Evolutionary conservation across 192 early-diverging fungal genomes (phyloP).

Genomic region (Podila minutissima): DNA sequence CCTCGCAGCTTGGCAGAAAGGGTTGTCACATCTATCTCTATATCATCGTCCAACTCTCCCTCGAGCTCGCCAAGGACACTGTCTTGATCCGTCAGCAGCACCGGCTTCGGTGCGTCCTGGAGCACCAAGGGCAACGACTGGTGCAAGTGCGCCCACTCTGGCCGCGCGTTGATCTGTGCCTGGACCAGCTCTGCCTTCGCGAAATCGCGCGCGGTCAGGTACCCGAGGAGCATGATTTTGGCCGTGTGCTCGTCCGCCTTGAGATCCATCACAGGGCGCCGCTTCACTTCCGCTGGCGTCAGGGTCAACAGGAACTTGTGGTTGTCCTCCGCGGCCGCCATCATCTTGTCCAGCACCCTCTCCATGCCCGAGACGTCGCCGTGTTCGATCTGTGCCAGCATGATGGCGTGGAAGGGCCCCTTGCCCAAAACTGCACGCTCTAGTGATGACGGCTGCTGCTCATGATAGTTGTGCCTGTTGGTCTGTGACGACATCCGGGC

Average conservation of each 20-base stretch:
- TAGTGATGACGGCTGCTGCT: not conserved
- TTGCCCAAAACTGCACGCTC: slow-evolving; percentile 23
- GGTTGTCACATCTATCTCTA: slow-evolving; percentile 47
- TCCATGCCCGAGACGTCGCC: slow-evolving; percentile 30
- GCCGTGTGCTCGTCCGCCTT: slow-evolving; percentile 45
- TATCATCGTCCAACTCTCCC: slow-evolving; percentile 32
- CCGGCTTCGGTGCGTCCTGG: not conserved
- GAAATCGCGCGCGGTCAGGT: slow-evolving; percentile 12
- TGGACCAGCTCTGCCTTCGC: slow-evolving; percentile 27
- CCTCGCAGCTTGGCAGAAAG: slow-evolving; percentile 35
- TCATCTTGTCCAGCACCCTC: slow-evolving; percentile 46
- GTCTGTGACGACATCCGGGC: not conserved
- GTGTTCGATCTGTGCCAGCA: slow-evolving; percentile 36
- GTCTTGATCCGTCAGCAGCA: not conserved
- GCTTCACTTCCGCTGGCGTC: not conserved
- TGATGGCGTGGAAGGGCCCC: slow-evolving; percentile 42
- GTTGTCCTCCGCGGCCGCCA: not conserved
- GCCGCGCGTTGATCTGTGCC: slow-evolving; percentile 18
- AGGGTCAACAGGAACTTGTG: not conserved
- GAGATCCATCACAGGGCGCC: slow-evolving; percentile 2
- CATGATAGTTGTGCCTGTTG: not conserved
- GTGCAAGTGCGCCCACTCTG: slow-evolving; percentile 17
- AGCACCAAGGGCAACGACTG: not conserved
- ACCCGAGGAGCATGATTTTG: slow-evolving; percentile 46
- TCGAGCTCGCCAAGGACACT: slow-evolving; percentile 6